Evolutionary conservation across 805 yeast genomes (phyloP), one percentile per base, ranked within the genome.

Genomic region (Candida nonsorbophila): DNA sequence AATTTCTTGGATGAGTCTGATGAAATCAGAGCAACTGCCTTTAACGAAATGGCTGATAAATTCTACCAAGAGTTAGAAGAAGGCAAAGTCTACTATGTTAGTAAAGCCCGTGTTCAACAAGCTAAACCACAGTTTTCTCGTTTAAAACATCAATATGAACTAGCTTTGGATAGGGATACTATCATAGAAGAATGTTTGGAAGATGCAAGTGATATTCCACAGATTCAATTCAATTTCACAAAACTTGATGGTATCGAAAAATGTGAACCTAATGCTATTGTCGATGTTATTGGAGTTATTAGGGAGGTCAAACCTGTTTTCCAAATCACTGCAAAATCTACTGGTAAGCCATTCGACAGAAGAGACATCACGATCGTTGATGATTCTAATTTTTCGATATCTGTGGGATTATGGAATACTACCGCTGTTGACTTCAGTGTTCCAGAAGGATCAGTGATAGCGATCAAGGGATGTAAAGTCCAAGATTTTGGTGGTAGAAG

Each of bases 21-120:
- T 47, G 97, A 92, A 62, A 92, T 92, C 44, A 74, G 92, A 48
- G 97, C 95, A 7, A 87, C 97, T 3, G 96, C 92, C 2, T 92
- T 92, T 58, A 84, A 84, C 53, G 90, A 85, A 21, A 72, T 74
- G 45, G 96, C 90, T 8, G 94, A 84, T 36, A 77, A 75, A 50
- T 82, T 74, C 50, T 79, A 74, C 61, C 84, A 81, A 43, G 47
- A 77, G 17, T 59, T 92, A 28, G 84, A 84, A 53, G 97, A 87
- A 51, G 96, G 95, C 20, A 79, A 83, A 55, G 94, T 84, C 6
- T 92, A 86, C 52, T 85, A 80, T 45, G 69, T 92, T 18, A 75
- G 90, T 22, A 83, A 79, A 47, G 88, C 90, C 11, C 69, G 88
- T 38, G 77, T 92, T 39, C 82, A 75, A 44, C 75, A 80, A 35